A percentile compares a stretch with the other conserved stretches of the same genome.
Evolutionary conservation across 768 basidiomycete species (phyloP).

Genomic region (Lactarius sp.): DNA sequence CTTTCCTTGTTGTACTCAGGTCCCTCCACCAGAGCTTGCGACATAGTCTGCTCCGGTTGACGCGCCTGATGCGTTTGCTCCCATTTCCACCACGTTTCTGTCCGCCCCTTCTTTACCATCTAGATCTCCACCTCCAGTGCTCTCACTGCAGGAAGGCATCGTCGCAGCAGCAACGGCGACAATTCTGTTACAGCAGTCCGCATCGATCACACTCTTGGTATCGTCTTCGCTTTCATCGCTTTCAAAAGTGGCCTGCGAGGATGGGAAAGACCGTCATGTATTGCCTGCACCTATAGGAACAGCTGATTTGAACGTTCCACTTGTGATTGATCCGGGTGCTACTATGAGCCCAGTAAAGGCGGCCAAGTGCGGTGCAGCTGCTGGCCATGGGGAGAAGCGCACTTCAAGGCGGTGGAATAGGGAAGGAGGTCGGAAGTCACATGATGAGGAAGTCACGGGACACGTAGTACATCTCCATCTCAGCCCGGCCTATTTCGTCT

Average conservation of each 20-base stretch:
- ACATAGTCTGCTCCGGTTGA: constrained; percentile 31
- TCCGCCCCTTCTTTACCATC: constrained; percentile 33
- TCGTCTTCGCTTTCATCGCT: constrained; percentile 33
- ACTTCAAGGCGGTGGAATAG: too few relatives aligned
- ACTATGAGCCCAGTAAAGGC: constrained; percentile 49
- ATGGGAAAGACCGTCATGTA: constrained; percentile 54
- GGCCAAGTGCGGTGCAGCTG: constrained; percentile 53
- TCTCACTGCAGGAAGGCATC: constrained; percentile 27
- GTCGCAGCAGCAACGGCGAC: constrained; percentile 32
- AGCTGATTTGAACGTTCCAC: constrained; percentile 60
- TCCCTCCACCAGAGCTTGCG: constrained; percentile 61
- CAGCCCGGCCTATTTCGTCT: too few relatives aligned
- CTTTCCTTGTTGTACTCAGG: constrained; percentile 22
- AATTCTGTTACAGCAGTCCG: constrained; percentile 39
- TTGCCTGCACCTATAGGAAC: constrained; percentile 68
- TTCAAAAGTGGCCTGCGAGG: constrained; percentile 26
- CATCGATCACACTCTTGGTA: constrained; percentile 39
- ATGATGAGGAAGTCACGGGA: too few relatives aligned
- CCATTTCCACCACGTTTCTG: constrained; percentile 29
- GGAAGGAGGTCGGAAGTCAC: too few relatives aligned
- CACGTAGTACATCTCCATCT: too few relatives aligned
- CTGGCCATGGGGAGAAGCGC: constrained; percentile 75
- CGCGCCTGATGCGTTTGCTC: constrained; percentile 30
- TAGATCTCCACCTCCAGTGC: constrained; percentile 31
- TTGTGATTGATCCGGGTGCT: constrained; percentile 22